Evolutionary conservation across 768 basidiomycete genomes (phyloP), one percentile per base, ranked within the genome.

Genomic region (Epithele typhae): DNA sequence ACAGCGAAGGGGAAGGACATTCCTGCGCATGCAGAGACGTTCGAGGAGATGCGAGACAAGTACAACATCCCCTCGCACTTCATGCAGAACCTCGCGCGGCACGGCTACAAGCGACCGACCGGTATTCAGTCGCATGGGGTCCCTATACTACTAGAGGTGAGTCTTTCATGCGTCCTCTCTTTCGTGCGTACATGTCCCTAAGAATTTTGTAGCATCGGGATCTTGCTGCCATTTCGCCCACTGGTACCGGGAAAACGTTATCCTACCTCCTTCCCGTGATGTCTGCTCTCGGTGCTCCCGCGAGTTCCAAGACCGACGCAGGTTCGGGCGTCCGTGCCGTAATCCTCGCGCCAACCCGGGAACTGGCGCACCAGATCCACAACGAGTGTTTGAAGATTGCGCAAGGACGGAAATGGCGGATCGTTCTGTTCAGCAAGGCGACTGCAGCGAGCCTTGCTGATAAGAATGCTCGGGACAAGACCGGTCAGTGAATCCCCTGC

Each of bases 171-270:
- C n/a, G n/a, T n/a, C 21, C 3, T 6, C 1, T 22, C 3, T 22
- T 24, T 8, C 18, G 10, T 15, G 44, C 3, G 38, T 18, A 10
- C 7, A n/a, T n/a, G n/a, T n/a, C n/a, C 11, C 23, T 49, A 39
- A 44, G 41, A 11, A 37, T 41, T 4, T 33, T 19, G 23, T 48
- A 90, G 90, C 73, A 71, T 51, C 82, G 89, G 47, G 95, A 99
- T 65, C 73, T 96, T 19, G 84, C 89, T 43, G 95, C 94, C 23
- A 87, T 98, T 17, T 96, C 96, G 0, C 96, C 96, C 0, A 99
- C 96, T 5, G 96, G 96, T 40, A 94, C 91, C 9, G 96, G 96
- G 49, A 99, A 99, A 71, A 99, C 96, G 0, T 73, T 97, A 5
- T 80, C 93, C 0, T 99, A 97, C 65, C 73, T 96, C 12, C 68